Percentiles rank a stretch among this genome's conserved stretches.
Evolutionary conservation across 148 eudicot genomes (phyloP).

Genomic region (Rhododendron henanense): DNA sequence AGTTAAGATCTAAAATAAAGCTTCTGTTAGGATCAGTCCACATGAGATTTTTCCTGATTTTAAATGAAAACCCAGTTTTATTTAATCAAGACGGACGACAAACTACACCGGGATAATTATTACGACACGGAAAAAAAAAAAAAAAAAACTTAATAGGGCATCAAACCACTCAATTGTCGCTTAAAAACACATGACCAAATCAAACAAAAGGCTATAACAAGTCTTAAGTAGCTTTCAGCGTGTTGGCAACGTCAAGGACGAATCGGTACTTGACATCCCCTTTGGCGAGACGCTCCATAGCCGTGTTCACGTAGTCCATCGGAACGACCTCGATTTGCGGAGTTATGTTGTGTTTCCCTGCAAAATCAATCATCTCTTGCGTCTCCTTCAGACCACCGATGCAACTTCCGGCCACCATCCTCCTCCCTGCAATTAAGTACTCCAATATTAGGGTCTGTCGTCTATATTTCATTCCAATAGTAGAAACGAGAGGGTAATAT

Average conservation of each 20-base stretch:
- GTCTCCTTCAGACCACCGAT: constrained; percentile 9
- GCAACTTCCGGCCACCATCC: not conserved
- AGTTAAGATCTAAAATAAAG: no score
- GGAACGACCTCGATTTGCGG: not conserved
- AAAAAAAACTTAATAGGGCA: not conserved
- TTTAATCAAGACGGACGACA: no score
- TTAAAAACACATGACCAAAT: no score
- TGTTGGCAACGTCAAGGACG: not conserved
- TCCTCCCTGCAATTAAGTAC: not conserved
- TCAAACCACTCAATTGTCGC: not conserved
- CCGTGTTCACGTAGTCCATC: constrained; percentile 3
- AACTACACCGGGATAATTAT: no score
- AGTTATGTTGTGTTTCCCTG: not conserved
- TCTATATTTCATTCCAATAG: not conserved
- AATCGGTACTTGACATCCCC: constrained; percentile 4
- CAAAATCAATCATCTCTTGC: constrained; percentile 12
- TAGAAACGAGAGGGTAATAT: no score
- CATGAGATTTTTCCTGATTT: no score
- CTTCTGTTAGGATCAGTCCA: no score
- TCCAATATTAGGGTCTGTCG: not conserved
- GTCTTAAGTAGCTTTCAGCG: not conserved
- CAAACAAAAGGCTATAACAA: not conserved
- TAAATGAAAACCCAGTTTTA: no score
- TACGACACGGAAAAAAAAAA: no score
- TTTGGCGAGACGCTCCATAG: constrained; percentile 7